Conservation (phyloP, 352 stramenopile species). For the Pythium myriotylum region DNA sequence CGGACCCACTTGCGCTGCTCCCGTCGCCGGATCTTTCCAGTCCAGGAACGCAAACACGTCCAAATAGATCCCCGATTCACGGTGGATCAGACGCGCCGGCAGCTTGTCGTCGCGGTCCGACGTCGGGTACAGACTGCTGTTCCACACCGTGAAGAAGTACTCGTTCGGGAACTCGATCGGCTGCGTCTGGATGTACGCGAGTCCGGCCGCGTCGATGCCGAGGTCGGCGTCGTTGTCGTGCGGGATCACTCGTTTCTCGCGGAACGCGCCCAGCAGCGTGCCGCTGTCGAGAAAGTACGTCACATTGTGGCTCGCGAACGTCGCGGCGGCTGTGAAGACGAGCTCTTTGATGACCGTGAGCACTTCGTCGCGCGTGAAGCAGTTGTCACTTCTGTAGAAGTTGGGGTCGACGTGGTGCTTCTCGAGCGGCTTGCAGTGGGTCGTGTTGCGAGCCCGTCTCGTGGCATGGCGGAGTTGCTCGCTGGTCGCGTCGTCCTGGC, state of each 20-base stretch:
- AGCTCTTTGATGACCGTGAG: slow-evolving; percentile 30
- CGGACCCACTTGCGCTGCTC: slow-evolving; percentile 16
- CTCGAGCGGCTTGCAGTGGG: slow-evolving; percentile 16
- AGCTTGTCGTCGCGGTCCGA: slow-evolving; percentile 27
- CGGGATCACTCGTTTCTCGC: slow-evolving; percentile 30
- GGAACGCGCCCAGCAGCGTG: slow-evolving; percentile 34
- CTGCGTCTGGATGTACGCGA: slow-evolving; percentile 11
- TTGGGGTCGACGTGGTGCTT: slow-evolving; percentile 20
- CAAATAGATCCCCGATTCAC: slow-evolving; percentile 28
- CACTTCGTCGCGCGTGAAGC: slow-evolving; percentile 22
- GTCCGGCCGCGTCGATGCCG: slow-evolving; percentile 23
- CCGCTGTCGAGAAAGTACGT: slow-evolving; percentile 42
- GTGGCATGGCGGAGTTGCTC: slow-evolving; percentile 18
- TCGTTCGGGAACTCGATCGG: slow-evolving; percentile 14
- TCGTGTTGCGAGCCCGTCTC: slow-evolving; percentile 8
- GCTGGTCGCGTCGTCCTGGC: background rate
- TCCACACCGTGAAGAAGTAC: slow-evolving; percentile 30
- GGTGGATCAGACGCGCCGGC: slow-evolving; percentile 28
- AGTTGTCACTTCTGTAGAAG: slow-evolving; percentile 10
- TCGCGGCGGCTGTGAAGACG: slow-evolving; percentile 13
- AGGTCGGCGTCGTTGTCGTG: slow-evolving; percentile 37
- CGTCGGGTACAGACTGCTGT: slow-evolving; percentile 20
- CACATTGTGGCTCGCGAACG: slow-evolving; percentile 28
- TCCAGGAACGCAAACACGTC: slow-evolving; percentile 37
- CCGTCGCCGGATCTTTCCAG: slow-evolving; percentile 11